Evolutionary conservation across 2,329 filamentous ascomycete genomes (phyloP).

Genomic region (Chalaropsis thielavioides): DNA sequence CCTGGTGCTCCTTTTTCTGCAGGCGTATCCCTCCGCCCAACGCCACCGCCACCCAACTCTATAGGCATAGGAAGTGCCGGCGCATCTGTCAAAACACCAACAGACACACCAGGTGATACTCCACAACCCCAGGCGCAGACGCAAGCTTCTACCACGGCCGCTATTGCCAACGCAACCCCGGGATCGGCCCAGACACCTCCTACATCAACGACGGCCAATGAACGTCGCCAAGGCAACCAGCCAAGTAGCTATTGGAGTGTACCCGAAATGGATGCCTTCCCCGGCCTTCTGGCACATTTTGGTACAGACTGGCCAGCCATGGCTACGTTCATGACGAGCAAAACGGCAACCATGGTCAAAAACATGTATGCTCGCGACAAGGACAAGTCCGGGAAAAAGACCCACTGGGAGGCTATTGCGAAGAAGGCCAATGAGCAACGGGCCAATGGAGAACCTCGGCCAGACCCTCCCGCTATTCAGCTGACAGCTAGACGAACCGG

Average conservation of each 20-base stretch:
- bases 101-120: neutral
- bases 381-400: constrained; percentile 38
- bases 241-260: constrained; percentile 82
- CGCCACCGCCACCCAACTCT: constrained; percentile 12
- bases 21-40: constrained; percentile 3
- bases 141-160: constrained; percentile 20
- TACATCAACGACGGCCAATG: constrained; percentile 34
- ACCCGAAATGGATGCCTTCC: constrained; percentile 64
- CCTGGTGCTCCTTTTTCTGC: neutral
- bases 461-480: constrained; percentile 41
- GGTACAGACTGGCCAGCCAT: constrained; percentile 68
- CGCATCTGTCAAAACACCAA: neutral
- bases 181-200: constrained; percentile 25
- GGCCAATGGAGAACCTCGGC: constrained; percentile 41
- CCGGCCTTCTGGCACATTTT: constrained; percentile 55
- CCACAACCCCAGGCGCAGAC: neutral
- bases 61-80: neutral
- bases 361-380: constrained; percentile 53
- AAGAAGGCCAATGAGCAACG: constrained; percentile 45
- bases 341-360: constrained; percentile 74
- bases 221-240: constrained; percentile 40
- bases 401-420: constrained; percentile 43
- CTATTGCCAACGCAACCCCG: constrained; percentile 26
- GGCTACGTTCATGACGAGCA: constrained; percentile 65
- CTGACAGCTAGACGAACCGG: constrained; percentile 38